A percentile compares a stretch with the other conserved stretches of the same genome.
phyloP scores from a whole-genome alignment of 2,329 filamentous ascomycete genomes.

The Juglanconis sp. region DNA sequence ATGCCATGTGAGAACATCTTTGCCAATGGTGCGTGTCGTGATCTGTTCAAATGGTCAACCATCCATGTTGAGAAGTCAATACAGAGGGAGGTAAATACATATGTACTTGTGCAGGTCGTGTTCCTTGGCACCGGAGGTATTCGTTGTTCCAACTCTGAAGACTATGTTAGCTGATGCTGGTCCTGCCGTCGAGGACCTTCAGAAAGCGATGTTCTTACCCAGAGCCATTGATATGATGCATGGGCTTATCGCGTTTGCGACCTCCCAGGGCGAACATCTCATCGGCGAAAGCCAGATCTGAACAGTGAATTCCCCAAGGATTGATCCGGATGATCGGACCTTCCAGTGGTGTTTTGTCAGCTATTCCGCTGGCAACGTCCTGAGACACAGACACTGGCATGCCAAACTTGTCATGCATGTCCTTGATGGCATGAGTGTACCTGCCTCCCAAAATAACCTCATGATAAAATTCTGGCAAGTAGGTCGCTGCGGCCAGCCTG shows the following conservation, averaged over 20 bases:
- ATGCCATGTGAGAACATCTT: neutral
- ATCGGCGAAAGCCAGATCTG: constrained; percentile 31
- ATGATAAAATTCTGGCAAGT: constrained; percentile 32
- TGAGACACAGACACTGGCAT: neutral
- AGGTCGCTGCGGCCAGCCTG: constrained; percentile 28
- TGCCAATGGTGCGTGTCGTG: neutral
- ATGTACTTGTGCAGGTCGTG: neutral
- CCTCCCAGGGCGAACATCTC: constrained; percentile 33
- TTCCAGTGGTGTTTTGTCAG: constrained; percentile 12
- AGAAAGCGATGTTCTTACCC: neutral
- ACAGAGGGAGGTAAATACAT: neutral
- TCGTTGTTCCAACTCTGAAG: neutral
- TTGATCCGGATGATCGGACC: constrained; percentile 34
- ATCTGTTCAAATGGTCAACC: neutral
- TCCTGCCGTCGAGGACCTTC: neutral
- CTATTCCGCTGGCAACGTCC: neutral
- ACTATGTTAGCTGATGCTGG: neutral
- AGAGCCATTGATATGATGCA: constrained; percentile 19
- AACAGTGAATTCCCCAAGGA: constrained; percentile 30
- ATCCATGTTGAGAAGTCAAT: no score
- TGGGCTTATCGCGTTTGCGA: constrained; percentile 25
- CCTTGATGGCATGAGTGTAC: constrained; percentile 27
- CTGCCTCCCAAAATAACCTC: constrained; percentile 27
- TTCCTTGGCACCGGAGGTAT: neutral
- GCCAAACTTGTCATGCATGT: constrained; percentile 30